Evolutionary conservation across 805 yeast species (phyloP).

Genomic region (Yamadazyma takamatsuzukensis): DNA sequence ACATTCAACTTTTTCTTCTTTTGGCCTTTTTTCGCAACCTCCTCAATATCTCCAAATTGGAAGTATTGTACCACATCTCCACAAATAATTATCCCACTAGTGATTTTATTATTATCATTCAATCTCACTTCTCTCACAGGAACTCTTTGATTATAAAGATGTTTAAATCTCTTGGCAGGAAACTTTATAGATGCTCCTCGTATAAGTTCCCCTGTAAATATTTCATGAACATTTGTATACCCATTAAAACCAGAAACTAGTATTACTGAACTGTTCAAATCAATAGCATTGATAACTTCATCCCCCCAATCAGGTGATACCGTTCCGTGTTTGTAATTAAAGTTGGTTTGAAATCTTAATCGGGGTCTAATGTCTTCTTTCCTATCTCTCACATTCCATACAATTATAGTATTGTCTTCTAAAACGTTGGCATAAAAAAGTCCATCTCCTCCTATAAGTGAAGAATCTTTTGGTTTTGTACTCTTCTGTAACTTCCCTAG

Average conservation of each 20-base stretch:
- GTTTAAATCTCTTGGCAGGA: conserved; percentile 21
- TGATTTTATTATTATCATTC: conserved; percentile 19
- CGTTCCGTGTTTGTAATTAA: conserved; percentile 17
- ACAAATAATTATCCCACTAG: conserved; percentile 38
- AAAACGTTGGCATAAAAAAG: conserved; percentile 35
- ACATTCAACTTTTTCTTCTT: conserved; percentile 15
- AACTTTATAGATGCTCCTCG: conserved; percentile 29
- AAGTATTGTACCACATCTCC: conserved; percentile 46
- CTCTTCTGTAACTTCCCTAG: conserved; percentile 10
- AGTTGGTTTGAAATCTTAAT: conserved; percentile 18
- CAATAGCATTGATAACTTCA: conserved; percentile 20
- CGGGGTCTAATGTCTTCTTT: conserved; percentile 14
- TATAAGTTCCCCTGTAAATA: conserved; percentile 38
- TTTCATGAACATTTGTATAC: conserved; percentile 37
- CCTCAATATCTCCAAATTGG: conserved; percentile 39
- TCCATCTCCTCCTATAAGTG: conserved; percentile 40
- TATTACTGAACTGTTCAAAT: conserved; percentile 30
- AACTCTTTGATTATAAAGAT: conserved; percentile 17
- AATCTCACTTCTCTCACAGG: conserved; percentile 26
- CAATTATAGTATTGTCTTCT: conserved; percentile 37
- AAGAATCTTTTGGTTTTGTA: conserved; percentile 14
- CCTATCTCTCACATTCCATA: conserved; percentile 39
- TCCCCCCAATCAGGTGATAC: conserved; percentile 7
- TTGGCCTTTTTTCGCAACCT: conserved; percentile 2
- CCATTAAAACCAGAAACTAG: conserved; percentile 44